Conservation (phyloP, 768 basidiomycete species). For the Austroboletus eburneus region DNA sequence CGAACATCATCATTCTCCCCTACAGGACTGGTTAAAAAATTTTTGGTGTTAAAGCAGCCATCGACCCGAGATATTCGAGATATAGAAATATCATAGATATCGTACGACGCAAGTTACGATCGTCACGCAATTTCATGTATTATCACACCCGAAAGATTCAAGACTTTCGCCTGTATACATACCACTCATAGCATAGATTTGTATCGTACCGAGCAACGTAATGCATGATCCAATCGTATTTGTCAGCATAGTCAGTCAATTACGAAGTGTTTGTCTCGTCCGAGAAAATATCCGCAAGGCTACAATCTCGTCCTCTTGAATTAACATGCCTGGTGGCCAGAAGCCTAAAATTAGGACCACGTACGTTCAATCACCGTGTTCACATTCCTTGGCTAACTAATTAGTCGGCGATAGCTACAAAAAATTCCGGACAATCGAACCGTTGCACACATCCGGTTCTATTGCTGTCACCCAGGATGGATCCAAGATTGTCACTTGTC, state of each 20-base stretch:
- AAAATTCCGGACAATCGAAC: conserved; percentile 66
- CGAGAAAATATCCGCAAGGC: conserved; percentile 2
- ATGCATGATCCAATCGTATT: too few species aligned
- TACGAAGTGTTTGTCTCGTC: conserved; percentile 3
- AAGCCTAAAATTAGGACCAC: conserved; percentile 47
- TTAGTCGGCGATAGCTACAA: conserved; percentile 53
- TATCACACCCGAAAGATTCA: too few species aligned
- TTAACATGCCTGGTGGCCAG: conserved; percentile 22
- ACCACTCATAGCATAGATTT: too few species aligned
- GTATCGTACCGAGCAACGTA: too few species aligned
- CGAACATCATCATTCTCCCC: conserved; percentile 3
- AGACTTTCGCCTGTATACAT: too few species aligned
- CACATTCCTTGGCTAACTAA: too few species aligned
- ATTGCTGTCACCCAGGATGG: conserved; percentile 79
- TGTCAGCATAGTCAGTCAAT: too few species aligned
- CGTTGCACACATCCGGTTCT: conserved; percentile 87
- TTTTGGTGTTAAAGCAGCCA: conserved; percentile 16
- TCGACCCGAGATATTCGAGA: too few species aligned
- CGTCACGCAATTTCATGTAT: too few species aligned
- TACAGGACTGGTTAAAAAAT: conserved; percentile 18
- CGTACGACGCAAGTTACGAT: too few species aligned
- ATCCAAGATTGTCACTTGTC: conserved; percentile 74
- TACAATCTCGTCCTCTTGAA: not conserved
- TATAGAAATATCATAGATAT: too few species aligned
- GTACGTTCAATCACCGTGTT: conserved; percentile 7